Conservation (phyloP, 495 filamentous ascomycete genomes). For the Annulohypoxylon stygium region DNA sequence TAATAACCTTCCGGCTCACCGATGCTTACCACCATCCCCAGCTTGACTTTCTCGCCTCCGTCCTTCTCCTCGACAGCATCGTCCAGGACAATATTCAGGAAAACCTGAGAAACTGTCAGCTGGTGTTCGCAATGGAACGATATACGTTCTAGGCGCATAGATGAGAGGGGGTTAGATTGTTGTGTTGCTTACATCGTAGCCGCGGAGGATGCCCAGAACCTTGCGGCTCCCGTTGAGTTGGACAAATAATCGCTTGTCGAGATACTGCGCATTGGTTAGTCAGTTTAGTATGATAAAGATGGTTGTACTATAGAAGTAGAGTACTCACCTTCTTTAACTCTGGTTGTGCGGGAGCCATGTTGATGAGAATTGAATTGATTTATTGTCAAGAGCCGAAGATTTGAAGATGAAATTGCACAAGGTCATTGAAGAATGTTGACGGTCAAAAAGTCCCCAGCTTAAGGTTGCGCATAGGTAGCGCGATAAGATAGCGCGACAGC, state of each 20-base stretch:
- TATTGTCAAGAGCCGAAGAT: slow-evolving; percentile 16
- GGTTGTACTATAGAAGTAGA: neutral
- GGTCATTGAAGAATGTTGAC: slow-evolving; percentile 9
- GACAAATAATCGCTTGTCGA: slow-evolving; percentile 98
- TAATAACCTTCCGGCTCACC: neutral
- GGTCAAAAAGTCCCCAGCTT: slow-evolving; percentile 28
- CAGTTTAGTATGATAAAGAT: slow-evolving; percentile 5
- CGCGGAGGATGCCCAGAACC: slow-evolving; percentile 92
- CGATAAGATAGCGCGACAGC: slow-evolving; percentile 37
- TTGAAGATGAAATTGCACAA: slow-evolving; percentile 1
- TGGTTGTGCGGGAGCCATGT: slow-evolving; percentile 98
- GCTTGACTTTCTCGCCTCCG: slow-evolving; percentile 87
- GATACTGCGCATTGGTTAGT: slow-evolving; percentile 74
- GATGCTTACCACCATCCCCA: slow-evolving; percentile 90
- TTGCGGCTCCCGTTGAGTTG: slow-evolving; percentile 98
- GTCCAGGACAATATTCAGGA: slow-evolving; percentile 97
- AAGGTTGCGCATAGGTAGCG: neutral
- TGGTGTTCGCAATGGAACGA: too few relatives aligned
- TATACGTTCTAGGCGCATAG: slow-evolving; percentile 10
- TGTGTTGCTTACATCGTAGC: slow-evolving; percentile 85
- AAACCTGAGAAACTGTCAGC: slow-evolving; percentile 73
- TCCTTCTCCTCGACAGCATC: slow-evolving; percentile 97
- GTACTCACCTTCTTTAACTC: slow-evolving; percentile 92
- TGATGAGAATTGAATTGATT: slow-evolving; percentile 50
- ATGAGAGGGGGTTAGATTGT: neutral